A percentile compares a stretch with the other conserved stretches of the same genome.
These are phyloP conservation scores for Aspergillus aculeatinus DNA, from an alignment of 2,329 filamentous ascomycete species.

Conservation along the genomic window DNA sequence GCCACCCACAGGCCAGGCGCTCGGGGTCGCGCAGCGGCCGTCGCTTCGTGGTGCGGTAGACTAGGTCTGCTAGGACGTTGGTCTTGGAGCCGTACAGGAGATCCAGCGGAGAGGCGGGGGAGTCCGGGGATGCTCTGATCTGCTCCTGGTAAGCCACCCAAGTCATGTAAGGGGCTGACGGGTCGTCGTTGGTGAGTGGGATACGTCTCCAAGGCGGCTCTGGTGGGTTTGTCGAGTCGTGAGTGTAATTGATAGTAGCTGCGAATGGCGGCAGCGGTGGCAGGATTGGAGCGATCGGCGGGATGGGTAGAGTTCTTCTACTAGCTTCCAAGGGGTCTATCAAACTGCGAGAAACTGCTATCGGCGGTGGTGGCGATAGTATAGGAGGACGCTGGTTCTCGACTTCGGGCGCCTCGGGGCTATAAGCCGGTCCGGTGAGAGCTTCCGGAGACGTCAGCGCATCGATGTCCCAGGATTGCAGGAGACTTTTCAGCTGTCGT, in stretches of 20 bases:
- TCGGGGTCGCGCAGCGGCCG: constrained; percentile 29
- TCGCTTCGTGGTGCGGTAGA: constrained; percentile 19
- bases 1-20: constrained; percentile 23
- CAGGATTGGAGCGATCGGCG: background rate
- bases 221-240: background rate
- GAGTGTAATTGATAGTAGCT: background rate
- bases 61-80: constrained; percentile 27
- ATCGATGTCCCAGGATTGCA: constrained; percentile 24
- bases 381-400: background rate
- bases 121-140: constrained; percentile 21
- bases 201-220: constrained; percentile 15
- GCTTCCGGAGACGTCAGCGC: background rate
- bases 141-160: constrained; percentile 23
- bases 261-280: background rate
- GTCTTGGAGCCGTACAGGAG: constrained; percentile 28
- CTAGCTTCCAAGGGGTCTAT: background rate
- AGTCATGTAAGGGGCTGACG: constrained; percentile 8
- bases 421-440: background rate
- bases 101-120: constrained; percentile 24
- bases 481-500: constrained; percentile 15
- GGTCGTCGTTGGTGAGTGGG: constrained; percentile 20
- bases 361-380: background rate
- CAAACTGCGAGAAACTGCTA: background rate
- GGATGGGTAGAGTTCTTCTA: background rate
- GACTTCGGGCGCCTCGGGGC: background rate